Evolutionary conservation across 2,329 filamentous ascomycete species (phyloP).

Genomic region (Verticillium albo-atrum): DNA sequence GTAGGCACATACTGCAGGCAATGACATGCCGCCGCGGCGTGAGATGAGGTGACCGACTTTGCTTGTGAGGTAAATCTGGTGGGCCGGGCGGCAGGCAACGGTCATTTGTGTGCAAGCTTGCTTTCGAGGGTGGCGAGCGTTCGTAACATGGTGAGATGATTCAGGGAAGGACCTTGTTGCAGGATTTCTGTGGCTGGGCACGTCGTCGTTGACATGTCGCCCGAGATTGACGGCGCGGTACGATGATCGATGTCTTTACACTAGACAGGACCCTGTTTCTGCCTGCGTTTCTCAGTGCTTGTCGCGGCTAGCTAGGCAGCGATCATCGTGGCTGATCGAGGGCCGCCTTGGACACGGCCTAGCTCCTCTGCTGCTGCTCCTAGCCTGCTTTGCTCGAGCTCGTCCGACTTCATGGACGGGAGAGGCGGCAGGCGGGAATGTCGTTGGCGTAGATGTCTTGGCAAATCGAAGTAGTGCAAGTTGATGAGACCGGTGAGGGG

Average conservation of each 20-base stretch:
- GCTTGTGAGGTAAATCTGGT: not conserved
- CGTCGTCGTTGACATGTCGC: not conserved
- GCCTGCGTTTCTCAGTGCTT: not conserved
- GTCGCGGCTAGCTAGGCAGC: not conserved
- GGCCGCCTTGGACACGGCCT: not conserved
- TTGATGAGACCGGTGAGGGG: not conserved
- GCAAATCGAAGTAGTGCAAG: not conserved
- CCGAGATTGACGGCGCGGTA: not conserved
- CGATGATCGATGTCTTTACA: not conserved
- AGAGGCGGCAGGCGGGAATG: not conserved
- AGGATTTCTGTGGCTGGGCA: not conserved
- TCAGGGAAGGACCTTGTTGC: not conserved
- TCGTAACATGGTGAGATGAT: not conserved
- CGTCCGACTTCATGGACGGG: not conserved
- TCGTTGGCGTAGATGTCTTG: not conserved
- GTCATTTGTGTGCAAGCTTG: not conserved
- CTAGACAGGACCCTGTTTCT: not conserved
- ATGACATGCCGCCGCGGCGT: not conserved
- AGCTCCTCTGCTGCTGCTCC: not conserved
- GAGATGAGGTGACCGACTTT: not conserved
- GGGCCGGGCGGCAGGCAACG: not conserved
- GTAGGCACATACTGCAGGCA: not conserved
- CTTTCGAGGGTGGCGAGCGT: not conserved
- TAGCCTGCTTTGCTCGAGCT: not conserved
- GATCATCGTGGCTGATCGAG: not conserved